Evolutionary conservation across 208 protist genomes (phyloP).

Genomic region (Crithidia acanthocephali): DNA sequence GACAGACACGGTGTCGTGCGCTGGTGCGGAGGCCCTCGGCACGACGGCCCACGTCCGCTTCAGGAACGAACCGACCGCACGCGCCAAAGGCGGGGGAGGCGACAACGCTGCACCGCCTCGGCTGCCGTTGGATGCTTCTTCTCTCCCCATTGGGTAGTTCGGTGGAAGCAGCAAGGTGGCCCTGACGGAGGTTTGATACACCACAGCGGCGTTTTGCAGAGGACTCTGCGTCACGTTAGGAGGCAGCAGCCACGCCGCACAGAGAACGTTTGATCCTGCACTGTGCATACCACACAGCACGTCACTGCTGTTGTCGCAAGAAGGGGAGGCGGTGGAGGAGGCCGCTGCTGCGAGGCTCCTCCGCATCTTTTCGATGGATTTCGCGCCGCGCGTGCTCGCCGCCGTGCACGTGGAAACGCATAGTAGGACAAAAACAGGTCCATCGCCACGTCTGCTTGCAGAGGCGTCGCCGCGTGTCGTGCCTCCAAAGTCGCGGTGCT

Average conservation of each 20-base stretch:
- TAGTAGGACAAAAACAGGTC: not conserved
- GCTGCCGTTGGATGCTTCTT: not conserved
- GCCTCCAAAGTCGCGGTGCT: not conserved
- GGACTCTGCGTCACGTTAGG: not conserved
- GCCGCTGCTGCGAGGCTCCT: too few species aligned
- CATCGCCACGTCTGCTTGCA: not conserved
- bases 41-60: not conserved
- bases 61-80: not conserved
- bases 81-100: not conserved
- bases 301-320: not conserved
- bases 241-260: constrained; percentile 17
- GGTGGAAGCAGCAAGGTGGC: constrained; percentile 11
- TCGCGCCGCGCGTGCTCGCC: not conserved
- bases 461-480: not conserved
- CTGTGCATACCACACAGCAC: not conserved
- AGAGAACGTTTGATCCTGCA: constrained; percentile 11
- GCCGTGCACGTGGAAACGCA: not conserved
- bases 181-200: not conserved
- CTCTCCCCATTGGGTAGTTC: not conserved
- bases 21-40: not conserved
- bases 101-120: not conserved
- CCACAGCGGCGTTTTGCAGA: not conserved
- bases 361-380: not conserved
- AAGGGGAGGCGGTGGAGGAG: not conserved
- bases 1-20: not conserved